Evolutionary conservation across 2,329 filamentous ascomycete genomes (phyloP).

Genomic region (Geosmithia morbida): DNA sequence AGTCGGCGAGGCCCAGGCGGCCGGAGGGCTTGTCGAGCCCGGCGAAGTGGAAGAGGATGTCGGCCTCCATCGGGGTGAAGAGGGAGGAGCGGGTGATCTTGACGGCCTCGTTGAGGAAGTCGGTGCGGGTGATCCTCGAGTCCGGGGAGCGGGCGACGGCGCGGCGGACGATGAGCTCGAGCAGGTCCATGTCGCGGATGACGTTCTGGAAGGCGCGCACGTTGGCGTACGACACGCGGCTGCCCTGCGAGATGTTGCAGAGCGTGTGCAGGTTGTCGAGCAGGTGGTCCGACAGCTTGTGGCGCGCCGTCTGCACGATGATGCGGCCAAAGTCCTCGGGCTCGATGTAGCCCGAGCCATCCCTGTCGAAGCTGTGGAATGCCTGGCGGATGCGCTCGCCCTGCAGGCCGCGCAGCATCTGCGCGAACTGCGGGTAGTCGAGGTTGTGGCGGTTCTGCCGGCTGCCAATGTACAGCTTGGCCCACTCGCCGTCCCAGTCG

Average conservation of each 20-base stretch:
- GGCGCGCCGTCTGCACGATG: conserved; percentile 79
- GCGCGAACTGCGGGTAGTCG: conserved; percentile 92
- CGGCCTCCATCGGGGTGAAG: conserved; percentile 97
- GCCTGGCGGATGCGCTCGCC: conserved; percentile 93
- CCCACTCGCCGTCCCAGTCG: conserved; percentile 96
- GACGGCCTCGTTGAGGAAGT: conserved; percentile 90
- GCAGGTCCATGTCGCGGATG: conserved; percentile 93
- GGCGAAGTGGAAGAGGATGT: conserved; percentile 97
- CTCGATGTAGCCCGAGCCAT: conserved; percentile 88
- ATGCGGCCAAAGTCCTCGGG: conserved; percentile 95
- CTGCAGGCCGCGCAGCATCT: conserved; percentile 93
- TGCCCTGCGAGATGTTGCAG: conserved; percentile 84
- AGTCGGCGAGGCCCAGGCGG: conserved; percentile 67
- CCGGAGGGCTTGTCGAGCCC: conserved; percentile 83
- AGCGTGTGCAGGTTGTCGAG: conserved; percentile 81
- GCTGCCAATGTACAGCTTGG: conserved; percentile 80
- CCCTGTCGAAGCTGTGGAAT: conserved; percentile 81
- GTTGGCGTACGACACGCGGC: conserved; percentile 94
- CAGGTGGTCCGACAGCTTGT: conserved; percentile 95
- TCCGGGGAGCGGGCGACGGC: conserved; percentile 73
- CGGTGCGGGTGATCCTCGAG: conserved; percentile 83
- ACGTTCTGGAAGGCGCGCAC: conserved; percentile 97
- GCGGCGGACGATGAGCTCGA: conserved; percentile 83
- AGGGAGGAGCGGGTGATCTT: conserved; percentile 85
- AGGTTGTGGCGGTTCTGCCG: conserved; percentile 80